A percentile compares a stretch with the other conserved stretches of the same genome.
Conservation (phyloP, 2,329 filamentous ascomycete genomes). For the Penicillium sp. region DNA sequence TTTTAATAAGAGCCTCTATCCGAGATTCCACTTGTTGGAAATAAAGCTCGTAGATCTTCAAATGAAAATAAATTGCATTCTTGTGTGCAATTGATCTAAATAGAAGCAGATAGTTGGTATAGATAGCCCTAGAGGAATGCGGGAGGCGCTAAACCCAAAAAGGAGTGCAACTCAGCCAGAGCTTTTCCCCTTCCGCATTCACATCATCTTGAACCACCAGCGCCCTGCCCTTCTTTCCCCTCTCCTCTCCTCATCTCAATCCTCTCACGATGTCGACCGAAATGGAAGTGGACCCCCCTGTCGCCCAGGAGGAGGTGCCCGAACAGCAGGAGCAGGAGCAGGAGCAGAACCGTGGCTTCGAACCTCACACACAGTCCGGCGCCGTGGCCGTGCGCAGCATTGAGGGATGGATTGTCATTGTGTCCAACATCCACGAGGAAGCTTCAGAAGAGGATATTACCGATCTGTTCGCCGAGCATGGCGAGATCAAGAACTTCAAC, state of each 20-base stretch:
- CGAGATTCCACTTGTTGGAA: no score
- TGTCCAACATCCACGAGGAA: constrained; percentile 69
- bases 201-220: constrained; percentile 1
- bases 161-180: constrained; percentile 8
- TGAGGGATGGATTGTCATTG: constrained; percentile 70
- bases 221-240: background rate
- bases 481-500: constrained; percentile 68
- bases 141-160: constrained; percentile 10
- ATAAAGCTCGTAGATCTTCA: no score
- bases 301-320: constrained; percentile 34
- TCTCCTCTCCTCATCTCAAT: constrained; percentile 32
- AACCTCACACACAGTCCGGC: constrained; percentile 46
- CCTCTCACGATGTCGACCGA: constrained; percentile 40
- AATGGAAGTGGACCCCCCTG: constrained; percentile 48
- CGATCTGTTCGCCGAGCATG: constrained; percentile 66
- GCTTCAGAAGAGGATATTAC: constrained; percentile 67
- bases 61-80: no score
- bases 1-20: no score
- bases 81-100: no score
- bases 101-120: background rate
- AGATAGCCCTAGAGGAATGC: background rate
- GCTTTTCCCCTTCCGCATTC: constrained; percentile 15
- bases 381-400: constrained; percentile 65
- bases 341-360: constrained; percentile 31
- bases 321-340: constrained; percentile 35